Conservation (phyloP, 495 filamentous ascomycete genomes). For the Penicillium odoratum region DNA sequence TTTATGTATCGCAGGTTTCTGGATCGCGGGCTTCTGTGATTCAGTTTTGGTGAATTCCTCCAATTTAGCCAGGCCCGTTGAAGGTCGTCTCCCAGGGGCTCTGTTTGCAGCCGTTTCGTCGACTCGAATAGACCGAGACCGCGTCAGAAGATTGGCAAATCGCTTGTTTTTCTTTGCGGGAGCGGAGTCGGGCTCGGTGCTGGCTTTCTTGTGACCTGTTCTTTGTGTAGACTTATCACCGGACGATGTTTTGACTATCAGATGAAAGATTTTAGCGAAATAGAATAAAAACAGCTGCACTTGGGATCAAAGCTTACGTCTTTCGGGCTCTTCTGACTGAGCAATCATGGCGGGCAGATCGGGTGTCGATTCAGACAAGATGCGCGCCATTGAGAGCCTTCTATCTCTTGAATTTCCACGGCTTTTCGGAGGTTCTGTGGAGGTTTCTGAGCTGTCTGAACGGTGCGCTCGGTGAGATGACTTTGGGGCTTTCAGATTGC, state of each 20-base stretch:
- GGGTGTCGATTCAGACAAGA: constrained; percentile 43
- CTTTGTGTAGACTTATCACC: constrained; percentile 28
- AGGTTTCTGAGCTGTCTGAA: constrained; percentile 43
- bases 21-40: constrained; percentile 14
- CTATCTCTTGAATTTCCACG: constrained; percentile 47
- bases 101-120: constrained; percentile 44
- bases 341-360: constrained; percentile 39
- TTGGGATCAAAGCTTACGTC: constrained; percentile 25
- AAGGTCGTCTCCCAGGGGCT: constrained; percentile 42
- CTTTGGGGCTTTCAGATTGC: constrained; percentile 56
- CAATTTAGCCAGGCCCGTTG: constrained; percentile 43
- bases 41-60: constrained; percentile 36
- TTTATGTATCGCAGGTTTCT: not conserved
- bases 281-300: not conserved
- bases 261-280: constrained; percentile 14
- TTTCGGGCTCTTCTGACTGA: constrained; percentile 32
- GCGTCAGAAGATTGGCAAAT: constrained; percentile 59
- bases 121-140: constrained; percentile 66
- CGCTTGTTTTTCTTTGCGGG: constrained; percentile 48
- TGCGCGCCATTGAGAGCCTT: constrained; percentile 31
- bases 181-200: constrained; percentile 30
- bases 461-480: constrained; percentile 47
- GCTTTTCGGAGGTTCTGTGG: constrained; percentile 43
- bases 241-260: constrained; percentile 16
- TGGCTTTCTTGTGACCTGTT: constrained; percentile 29